Base-by-base conservation (phyloP, 2,329 filamentous ascomycete genomes). In the Xylaria sp. region DNA sequence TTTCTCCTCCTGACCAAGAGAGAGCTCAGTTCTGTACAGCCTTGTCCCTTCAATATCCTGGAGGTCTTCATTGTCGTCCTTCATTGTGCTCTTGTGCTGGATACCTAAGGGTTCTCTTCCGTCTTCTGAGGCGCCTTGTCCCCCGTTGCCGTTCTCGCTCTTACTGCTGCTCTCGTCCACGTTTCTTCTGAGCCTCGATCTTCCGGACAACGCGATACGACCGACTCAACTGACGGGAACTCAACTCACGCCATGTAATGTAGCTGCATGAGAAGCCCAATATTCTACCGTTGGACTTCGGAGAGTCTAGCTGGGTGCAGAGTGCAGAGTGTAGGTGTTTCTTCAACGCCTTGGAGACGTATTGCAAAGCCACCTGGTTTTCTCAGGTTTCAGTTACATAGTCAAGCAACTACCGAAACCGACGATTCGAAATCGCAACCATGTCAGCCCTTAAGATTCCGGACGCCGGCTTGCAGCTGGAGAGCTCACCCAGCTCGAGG, bases 381-480 rank as follows among this genome's bases (percentile, higher is more conserved):
- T 61, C 46, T 43, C 13, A 41, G 15, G 4, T 61, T 31, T 20
- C 36, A 59, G 33, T 33, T 54, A 56, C 55, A 60, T 62, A 59
- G 52, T 41, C 65, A 62, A 64, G 39, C 54, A 48, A 31, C 31
- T 55, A 58, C 39, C 62, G 25, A 69, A 69, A 31, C 64, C 64
- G 57, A 62, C 62, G 25, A 61, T 57, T 62, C 72, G 41, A 72
- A 64, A 62, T 60, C 63, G 25, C 57, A 75, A 82, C 73, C 64
- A 88, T 88, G 86, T 82, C 85, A 76, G 82, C 82, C 69, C 83
- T 90, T 77, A 81, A 83, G 72, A 83, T 91, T 69, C 86, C 88
- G 75, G 86, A 88, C 71, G 80, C 82, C 73, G 89, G 89, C 80
- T 81, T 90, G 78, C 80, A 84, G 77, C 82, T 90, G 79, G 86